Evolutionary conservation across 768 basidiomycete genomes (phyloP), one percentile per base, ranked within the genome.

Genomic region (Phaffia tasmanica): DNA sequence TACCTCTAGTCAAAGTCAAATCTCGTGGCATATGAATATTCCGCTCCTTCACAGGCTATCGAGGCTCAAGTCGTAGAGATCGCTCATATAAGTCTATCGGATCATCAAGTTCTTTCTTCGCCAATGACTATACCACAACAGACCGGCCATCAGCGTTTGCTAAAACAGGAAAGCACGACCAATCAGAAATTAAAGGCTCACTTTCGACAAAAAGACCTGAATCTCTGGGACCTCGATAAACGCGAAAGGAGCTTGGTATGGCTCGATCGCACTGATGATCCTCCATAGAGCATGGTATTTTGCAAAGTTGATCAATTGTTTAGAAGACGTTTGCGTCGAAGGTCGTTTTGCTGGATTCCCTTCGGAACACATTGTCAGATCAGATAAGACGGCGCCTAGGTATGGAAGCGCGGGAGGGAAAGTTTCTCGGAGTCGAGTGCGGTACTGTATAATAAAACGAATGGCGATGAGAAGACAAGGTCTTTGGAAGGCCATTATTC

Each of bases 321-420:
- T 85, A 67, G 82, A 82, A 0, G 86, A 80, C 63, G 84, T 84
- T 65, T 83, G 76, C 0, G 91, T 88, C 6, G 92, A 88, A 21
- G 84, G 82, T 70, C 94, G 83, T 71, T 86, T 80, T 18, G 87
- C 86, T 19, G 89, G 86, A 75, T 97, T 97, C 23, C 94, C 94
- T 73, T 97, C 94, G 50, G 87, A 84, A 74, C 90, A 94, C 77
- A 98, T 97, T 7, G 90, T 97, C 67, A 95, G 81, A 76, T 93
- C 91, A 9, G 91, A 75, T 32, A 77, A 67, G 62, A 77, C 74
- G 80, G 73, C 77, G 83, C 93, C 94, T 57, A 99, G 81, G 83
- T 97, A 99, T 1, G 94, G 94, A 48, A 99, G 84, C 27, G 90
- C 91, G 9, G 94, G 92, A 18, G 91, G 88, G 5, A 84, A 83